Evolutionary conservation across 345 rosid species (phyloP), one percentile per base, ranked within the genome.

Genomic region (Eucalyptus marginata): DNA sequence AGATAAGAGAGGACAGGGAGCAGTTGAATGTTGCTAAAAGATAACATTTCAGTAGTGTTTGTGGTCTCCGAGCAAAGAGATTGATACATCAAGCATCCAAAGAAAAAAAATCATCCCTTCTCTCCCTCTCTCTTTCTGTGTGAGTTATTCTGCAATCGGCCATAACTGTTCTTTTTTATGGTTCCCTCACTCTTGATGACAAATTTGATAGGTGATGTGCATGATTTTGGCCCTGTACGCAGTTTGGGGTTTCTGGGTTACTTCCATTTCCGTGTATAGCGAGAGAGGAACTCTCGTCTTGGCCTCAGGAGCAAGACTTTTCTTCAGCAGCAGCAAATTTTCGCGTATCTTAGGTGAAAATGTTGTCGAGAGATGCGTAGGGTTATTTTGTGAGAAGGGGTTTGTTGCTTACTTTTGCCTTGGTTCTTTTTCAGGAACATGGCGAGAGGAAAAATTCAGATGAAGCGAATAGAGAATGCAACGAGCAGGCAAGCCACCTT

Each of bases 401-500:
- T 22, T 40, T 43, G 84, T 40, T 40, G 15, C 84, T 76, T 76
- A 40, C 24, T 76, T 76, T 40, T 22, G 44, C 27, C 15, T 40
- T 11, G 13, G 24, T 24, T 76, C 47, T 2, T 40, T 76, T 76
- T 36, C 47, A 76, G 84, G 92, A 80, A 87, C 24, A 95, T 95
- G 97, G 95, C 91, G 91, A 93, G 96, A 89, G 96, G 97, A n/a
- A 95, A 94, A 90, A 84, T 93, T 87, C 89, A 94, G 92, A 92
- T 95, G 93, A 94, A 89, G 92, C 91, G 90, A 91, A 95, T 95
- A 44, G 97, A 95, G 89, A 94, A 93, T 44, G 87, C 86, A 22
- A 90, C 94, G 17, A 94, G 94, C 92, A 89, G 96, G 90, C 97
- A 94, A 90, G 96, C 93, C 88, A 94, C 97, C 46, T 95, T 95